These are phyloP conservation scores for Aspergillus sp. DNA, from an alignment of 2,329 filamentous ascomycete genomes.

Conservation along the genomic window DNA sequence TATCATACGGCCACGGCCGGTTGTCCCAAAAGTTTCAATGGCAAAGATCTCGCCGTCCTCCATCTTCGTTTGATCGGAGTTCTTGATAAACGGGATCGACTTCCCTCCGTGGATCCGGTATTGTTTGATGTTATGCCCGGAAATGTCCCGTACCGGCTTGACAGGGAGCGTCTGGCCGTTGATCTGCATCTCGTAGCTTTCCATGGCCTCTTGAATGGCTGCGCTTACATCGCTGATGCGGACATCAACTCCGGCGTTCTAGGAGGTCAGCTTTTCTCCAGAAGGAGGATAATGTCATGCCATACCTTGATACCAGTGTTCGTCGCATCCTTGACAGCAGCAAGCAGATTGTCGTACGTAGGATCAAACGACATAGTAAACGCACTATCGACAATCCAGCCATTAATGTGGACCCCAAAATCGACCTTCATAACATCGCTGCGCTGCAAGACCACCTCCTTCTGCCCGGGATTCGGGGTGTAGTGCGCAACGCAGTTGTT, in stretches of 20 bases:
- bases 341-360: slow-evolving; percentile 61
- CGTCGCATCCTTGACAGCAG: slow-evolving; percentile 64
- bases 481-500: slow-evolving; percentile 49
- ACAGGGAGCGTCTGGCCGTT: slow-evolving; percentile 45
- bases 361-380: slow-evolving; percentile 67
- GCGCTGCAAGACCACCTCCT: slow-evolving; percentile 60
- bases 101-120: slow-evolving; percentile 51
- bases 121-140: slow-evolving; percentile 46
- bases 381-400: slow-evolving; percentile 66
- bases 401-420: slow-evolving; percentile 68
- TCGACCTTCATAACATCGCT: slow-evolving; percentile 73
- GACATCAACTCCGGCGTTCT: slow-evolving; percentile 47
- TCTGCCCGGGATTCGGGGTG: slow-evolving; percentile 50
- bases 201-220: slow-evolving; percentile 54
- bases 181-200: slow-evolving; percentile 52
- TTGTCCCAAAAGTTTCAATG: slow-evolving; percentile 51
- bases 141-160: slow-evolving; percentile 47
- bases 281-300: background rate
- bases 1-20: slow-evolving; percentile 39
- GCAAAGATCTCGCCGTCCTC: slow-evolving; percentile 51
- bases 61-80: slow-evolving; percentile 43
- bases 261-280: background rate
- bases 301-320: slow-evolving; percentile 46
- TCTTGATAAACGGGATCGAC: slow-evolving; percentile 47
- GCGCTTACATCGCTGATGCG: slow-evolving; percentile 47